These are phyloP conservation scores for Zostera marina DNA, from an alignment of 116 monocot species.

Conservation along the genomic window DNA sequence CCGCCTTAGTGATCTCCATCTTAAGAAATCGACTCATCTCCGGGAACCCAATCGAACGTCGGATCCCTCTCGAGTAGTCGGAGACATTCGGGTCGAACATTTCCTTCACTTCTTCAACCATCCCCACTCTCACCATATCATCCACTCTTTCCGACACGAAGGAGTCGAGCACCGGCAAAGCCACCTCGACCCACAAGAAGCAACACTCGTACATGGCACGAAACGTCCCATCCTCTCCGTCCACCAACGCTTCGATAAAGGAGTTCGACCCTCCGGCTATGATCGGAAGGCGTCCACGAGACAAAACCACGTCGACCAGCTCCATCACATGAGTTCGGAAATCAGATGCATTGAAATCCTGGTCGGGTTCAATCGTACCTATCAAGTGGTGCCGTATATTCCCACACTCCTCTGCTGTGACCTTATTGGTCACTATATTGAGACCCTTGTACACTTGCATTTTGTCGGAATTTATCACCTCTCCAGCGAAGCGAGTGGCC, in stretches of 20 bases:
- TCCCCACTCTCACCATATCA: constrained; percentile 10
- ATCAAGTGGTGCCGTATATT: constrained; percentile 13
- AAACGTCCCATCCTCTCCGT: constrained; percentile 6
- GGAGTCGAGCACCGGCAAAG: constrained; percentile 8
- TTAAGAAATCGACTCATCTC: constrained; percentile 13
- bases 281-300: constrained; percentile 11
- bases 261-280: constrained; percentile 25
- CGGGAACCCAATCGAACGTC: constrained; percentile 19
- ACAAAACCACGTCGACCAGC: constrained; percentile 1
- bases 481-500: constrained; percentile 6
- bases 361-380: constrained; percentile 7
- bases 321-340: constrained; percentile 6
- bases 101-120: constrained; percentile 10
- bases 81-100: constrained; percentile 6
- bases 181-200: constrained; percentile 20
- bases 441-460: constrained; percentile 21
- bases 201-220: constrained; percentile 9
- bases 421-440: constrained; percentile 13
- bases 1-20: constrained; percentile 3
- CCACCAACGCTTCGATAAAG: constrained; percentile 13
- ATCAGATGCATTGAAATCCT: constrained; percentile 10
- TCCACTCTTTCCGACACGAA: constrained; percentile 16
- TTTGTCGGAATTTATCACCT: constrained; percentile 19
- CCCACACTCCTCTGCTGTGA: constrained; percentile 11
- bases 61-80: constrained; percentile 8